Conservation (phyloP, 1,284 basidiomycete genomes). For the Cutaneotrichosporon cavernicola region DNA sequence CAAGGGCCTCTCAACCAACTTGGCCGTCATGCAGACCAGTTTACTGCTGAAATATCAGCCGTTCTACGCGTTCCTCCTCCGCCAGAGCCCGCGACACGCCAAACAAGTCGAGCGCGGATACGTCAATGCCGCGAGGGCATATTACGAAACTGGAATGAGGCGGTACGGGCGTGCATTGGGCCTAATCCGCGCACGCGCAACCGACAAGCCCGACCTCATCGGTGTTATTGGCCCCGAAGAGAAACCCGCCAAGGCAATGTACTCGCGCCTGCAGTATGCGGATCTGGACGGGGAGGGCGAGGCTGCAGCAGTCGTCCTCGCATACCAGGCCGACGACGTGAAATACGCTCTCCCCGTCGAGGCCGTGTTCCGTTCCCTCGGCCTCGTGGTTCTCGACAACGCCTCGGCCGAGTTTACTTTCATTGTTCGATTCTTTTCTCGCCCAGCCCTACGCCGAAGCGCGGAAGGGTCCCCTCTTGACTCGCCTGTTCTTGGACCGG, state of each 20-base stretch:
- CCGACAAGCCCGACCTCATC: slow-evolving; percentile 46
- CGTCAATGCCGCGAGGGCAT: slow-evolving; percentile 75
- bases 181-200: slow-evolving; percentile 65
- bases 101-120: slow-evolving; percentile 89
- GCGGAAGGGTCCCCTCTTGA: slow-evolving; percentile 31
- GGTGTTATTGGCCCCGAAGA: slow-evolving; percentile 41
- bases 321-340: slow-evolving; percentile 78
- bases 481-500: slow-evolving; percentile 34
- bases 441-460: slow-evolving; percentile 16
- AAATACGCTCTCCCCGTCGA: slow-evolving; percentile 70
- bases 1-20: slow-evolving; percentile 72
- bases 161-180: slow-evolving; percentile 80
- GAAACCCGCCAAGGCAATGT: slow-evolving; percentile 42
- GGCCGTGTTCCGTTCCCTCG: slow-evolving; percentile 74
- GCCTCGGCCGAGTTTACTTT: slow-evolving; percentile 87
- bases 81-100: slow-evolving; percentile 77
- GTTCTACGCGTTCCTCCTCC: slow-evolving; percentile 80
- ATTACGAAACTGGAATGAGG: slow-evolving; percentile 94
- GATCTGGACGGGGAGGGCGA: slow-evolving; percentile 68
- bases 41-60: slow-evolving; percentile 80
- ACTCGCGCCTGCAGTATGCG: slow-evolving; percentile 63
- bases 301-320: slow-evolving; percentile 63
- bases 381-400: slow-evolving; percentile 90
- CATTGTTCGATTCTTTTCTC: slow-evolving; percentile 72
- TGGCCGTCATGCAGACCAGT: slow-evolving; percentile 87